Evolutionary conservation across 805 yeast genomes (phyloP).

Genomic region (Diddensiella caesifluorescens): DNA sequence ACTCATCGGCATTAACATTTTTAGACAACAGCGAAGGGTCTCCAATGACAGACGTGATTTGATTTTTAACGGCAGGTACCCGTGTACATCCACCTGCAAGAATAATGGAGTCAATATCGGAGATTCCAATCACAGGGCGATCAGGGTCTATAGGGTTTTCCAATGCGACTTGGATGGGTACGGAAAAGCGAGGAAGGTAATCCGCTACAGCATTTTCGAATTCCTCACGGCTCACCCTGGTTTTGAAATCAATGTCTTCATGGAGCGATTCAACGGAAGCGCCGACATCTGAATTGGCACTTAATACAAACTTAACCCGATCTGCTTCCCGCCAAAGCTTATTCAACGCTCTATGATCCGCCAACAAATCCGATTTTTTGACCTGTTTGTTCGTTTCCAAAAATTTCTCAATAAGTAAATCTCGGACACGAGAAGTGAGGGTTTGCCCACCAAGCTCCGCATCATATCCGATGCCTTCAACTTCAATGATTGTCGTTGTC

Average conservation of each 20-base stretch:
- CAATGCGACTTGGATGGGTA: conserved; percentile 54
- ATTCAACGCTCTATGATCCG: conserved; percentile 54
- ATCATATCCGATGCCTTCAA: conserved; percentile 69
- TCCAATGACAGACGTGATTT: conserved; percentile 45
- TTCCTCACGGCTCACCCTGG: conserved; percentile 67
- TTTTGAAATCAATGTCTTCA: conserved; percentile 68
- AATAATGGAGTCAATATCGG: conserved; percentile 55
- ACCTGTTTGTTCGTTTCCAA: conserved; percentile 35
- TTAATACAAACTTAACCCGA: conserved; percentile 76
- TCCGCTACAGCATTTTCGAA: conserved; percentile 56
- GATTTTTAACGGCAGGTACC: conserved; percentile 76
- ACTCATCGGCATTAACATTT: conserved; percentile 92
- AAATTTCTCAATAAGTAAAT: conserved; percentile 57
- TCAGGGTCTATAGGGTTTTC: conserved; percentile 26
- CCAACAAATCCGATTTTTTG: conserved; percentile 36
- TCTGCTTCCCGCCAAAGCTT: conserved; percentile 80
- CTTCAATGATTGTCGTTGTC: conserved; percentile 41
- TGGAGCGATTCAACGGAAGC: conserved; percentile 70
- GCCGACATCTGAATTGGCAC: conserved; percentile 81
- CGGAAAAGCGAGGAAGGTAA: conserved; percentile 40
- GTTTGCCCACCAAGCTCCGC: conserved; percentile 68
- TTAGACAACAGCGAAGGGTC: conserved; percentile 52
- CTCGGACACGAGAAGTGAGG: conserved; percentile 62
- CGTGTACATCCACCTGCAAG: conserved; percentile 89
- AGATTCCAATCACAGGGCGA: conserved; percentile 21